Evolutionary conservation across 208 protist species (phyloP).

Genomic region (Trypanosomatidae sp.): DNA sequence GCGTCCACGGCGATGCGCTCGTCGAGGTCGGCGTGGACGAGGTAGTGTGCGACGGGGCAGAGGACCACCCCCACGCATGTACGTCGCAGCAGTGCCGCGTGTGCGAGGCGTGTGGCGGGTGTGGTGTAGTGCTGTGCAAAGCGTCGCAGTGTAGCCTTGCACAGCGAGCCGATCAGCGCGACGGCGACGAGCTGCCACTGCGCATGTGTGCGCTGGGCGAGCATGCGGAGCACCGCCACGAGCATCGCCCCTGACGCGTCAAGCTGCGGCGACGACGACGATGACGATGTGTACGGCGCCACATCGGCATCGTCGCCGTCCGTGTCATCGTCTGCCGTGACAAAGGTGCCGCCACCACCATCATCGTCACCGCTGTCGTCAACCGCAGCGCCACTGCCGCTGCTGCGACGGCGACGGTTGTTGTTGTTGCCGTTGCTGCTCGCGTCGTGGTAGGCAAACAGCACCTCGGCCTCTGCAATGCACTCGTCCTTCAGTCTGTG

Average conservation of each 20-base stretch:
- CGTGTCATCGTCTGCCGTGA: too few relatives aligned
- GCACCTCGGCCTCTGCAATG: slow-evolving; percentile 27
- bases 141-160: slow-evolving; percentile 31
- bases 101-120: slow-evolving; percentile 8
- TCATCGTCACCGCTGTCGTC: neutral
- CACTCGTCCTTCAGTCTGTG: slow-evolving; percentile 64
- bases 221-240: slow-evolving; percentile 36
- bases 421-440: too few relatives aligned
- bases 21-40: slow-evolving; percentile 50
- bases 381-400: slow-evolving; percentile 1
- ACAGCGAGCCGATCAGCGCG: slow-evolving; percentile 51
- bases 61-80: slow-evolving; percentile 68
- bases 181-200: slow-evolving; percentile 74
- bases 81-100: slow-evolving; percentile 27
- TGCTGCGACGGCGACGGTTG: too few relatives aligned
- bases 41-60: slow-evolving; percentile 66
- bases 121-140: slow-evolving; percentile 29
- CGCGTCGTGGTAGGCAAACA: slow-evolving; percentile 13
- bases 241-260: slow-evolving; percentile 37
- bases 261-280: slow-evolving; percentile 10
- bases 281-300: too few relatives aligned
- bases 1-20: slow-evolving; percentile 28
- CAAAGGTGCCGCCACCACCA: neutral
- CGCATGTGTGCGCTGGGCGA: slow-evolving; percentile 34
- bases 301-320: too few relatives aligned